A percentile compares a stretch with the other conserved stretches of the same genome.
Evolutionary conservation across 495 filamentous ascomycete species (phyloP).

Genomic region (Hypoxylon trugodes): DNA sequence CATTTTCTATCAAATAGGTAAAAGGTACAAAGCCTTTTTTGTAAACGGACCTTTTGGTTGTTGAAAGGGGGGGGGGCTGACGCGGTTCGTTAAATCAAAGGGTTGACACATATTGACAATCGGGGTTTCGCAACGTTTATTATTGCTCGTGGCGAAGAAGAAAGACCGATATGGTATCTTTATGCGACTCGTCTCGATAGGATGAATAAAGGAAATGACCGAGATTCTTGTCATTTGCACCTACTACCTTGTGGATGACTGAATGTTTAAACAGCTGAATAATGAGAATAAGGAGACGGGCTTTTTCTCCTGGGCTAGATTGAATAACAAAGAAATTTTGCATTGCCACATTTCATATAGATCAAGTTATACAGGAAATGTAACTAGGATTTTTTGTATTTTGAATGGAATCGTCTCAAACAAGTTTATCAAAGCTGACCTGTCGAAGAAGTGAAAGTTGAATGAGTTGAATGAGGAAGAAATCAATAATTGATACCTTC

Average conservation of each 20-base stretch:
- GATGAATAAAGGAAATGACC: slow-evolving; percentile 15
- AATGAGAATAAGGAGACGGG: slow-evolving; percentile 2
- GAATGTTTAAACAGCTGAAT: slow-evolving; percentile 13
- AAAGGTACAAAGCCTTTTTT: slow-evolving; percentile 28
- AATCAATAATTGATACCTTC: background rate
- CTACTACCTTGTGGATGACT: background rate
- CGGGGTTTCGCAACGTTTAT: background rate
- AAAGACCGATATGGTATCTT: slow-evolving; percentile 3
- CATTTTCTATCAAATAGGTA: slow-evolving; percentile 34
- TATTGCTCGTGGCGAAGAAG: slow-evolving; percentile 4
- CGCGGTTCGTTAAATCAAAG: slow-evolving; percentile 22
- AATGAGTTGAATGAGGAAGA: background rate
- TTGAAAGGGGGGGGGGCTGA: slow-evolving; percentile 5
- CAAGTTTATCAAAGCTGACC: slow-evolving; percentile 17
- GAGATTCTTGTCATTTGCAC: slow-evolving; percentile 3
- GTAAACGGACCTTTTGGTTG: slow-evolving; percentile 1
- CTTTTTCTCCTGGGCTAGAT: background rate
- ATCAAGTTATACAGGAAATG: background rate
- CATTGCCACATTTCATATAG: slow-evolving; percentile 6
- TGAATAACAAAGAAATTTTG: slow-evolving; percentile 10
- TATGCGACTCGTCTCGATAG: background rate
- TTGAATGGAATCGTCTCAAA: slow-evolving; percentile 3
- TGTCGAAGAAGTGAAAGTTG: slow-evolving; percentile 7
- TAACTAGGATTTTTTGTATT: background rate
- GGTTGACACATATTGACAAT: background rate